Base-by-base conservation (phyloP, 345 rosid genomes). In the Aquilaria sinensis region DNA sequence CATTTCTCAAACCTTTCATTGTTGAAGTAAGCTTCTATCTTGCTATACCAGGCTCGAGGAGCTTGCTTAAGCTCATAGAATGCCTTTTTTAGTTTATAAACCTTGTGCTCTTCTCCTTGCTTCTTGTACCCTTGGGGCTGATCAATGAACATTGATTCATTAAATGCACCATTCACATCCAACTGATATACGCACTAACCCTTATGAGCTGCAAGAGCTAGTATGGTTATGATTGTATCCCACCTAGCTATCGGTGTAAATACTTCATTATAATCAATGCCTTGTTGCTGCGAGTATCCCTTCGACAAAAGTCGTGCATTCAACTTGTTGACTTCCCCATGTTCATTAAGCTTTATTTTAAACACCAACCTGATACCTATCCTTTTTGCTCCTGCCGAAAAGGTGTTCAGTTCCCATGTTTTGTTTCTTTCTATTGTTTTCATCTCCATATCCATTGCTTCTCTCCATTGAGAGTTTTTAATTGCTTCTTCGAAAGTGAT, bases 1-100 rank as follows among this genome's bases (percentile, higher is more conserved):
- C 62, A 59, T 34, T 47, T 59, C n/a, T 45, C 49, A 59, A 59
- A 59, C 11, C 4, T 23, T 59, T 59, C 62, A 5, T 41, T 34
- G n/a, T 3, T 16, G 43, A 59, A 59, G 6, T 34, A 34, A 6
- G 41, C 3, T 6, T 34, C 41, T 2, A 34, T 34, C 6, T 34
- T 34, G 41, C 41, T 34, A 6, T 2, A 34, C 41, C 41, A 34
- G 6, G 41, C 41, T 6, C 41, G 3, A 2, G 41, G 41, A 34
- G 41, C 41, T 34, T 34, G 41, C 41, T 34, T 34, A 6, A 34
- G 31, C 43, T 49, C 29, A 10, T 60, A 60, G 10, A 60, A 45
- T 60, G 51, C 52, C 32, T 45, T 43, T 43, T 47, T 12, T 6
- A 43, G 23, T 29, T 5, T 60, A 23, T 60, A 60, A 1, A 60